phyloP scores from a whole-genome alignment of 1,284 basidiomycete species.

The Wallemia hederae region DNA sequence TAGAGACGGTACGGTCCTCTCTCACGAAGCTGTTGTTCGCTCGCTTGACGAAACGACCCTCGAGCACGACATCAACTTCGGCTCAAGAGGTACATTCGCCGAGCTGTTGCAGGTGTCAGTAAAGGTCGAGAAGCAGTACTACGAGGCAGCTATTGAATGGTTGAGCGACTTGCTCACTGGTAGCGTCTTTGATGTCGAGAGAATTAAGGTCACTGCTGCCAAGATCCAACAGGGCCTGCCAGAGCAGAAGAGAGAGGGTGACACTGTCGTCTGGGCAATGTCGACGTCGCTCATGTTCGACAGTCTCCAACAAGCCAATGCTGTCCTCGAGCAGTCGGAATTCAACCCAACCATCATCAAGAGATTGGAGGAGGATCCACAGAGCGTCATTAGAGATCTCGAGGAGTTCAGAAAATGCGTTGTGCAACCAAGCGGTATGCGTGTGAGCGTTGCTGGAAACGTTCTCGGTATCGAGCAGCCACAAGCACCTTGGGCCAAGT shows the following conservation, averaged over 20 bases:
- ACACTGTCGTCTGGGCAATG: constrained; percentile 43
- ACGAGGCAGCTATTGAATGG: constrained; percentile 61
- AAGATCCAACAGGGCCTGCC: constrained; percentile 82
- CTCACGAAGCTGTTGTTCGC: constrained; percentile 73
- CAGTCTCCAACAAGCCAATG: constrained; percentile 20
- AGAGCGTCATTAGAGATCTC: constrained; percentile 37
- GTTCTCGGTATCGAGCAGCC: constrained; percentile 42
- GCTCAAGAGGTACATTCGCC: constrained; percentile 33
- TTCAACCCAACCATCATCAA: constrained; percentile 48
- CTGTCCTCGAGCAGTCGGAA: constrained; percentile 43
- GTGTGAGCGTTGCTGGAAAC: constrained; percentile 68
- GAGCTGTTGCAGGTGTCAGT: constrained; percentile 50
- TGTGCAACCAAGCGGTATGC: constrained; percentile 48
- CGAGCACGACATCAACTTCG: constrained; percentile 45
- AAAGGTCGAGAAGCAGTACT: constrained; percentile 52
- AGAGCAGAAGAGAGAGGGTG: constrained; percentile 69
- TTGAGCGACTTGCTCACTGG: constrained; percentile 64
- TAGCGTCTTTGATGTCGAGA: constrained; percentile 49
- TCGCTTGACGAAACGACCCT: constrained; percentile 75
- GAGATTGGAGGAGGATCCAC: constrained; percentile 42
- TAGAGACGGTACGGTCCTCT: constrained; percentile 35
- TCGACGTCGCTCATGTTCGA: constrained; percentile 38
- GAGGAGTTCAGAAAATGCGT: constrained; percentile 37
- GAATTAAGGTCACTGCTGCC: constrained; percentile 54
- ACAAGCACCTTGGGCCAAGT: constrained; percentile 35